These are phyloP conservation scores for Rhizophora mangle DNA, from an alignment of 345 rosid genomes.

Conservation along the genomic window DNA sequence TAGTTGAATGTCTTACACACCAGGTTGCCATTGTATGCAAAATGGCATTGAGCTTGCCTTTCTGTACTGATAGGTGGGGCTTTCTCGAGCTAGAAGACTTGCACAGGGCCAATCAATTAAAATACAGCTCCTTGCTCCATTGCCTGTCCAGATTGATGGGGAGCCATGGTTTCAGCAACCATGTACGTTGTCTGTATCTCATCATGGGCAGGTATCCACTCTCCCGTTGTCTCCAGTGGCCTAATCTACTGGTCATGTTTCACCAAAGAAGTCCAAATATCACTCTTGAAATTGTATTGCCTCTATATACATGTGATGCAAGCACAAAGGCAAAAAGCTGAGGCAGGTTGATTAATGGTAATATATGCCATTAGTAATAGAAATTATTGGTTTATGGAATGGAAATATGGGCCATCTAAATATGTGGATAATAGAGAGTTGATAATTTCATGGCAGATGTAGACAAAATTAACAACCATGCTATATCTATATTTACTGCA, in stretches of 20 bases:
- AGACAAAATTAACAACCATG: too few species aligned
- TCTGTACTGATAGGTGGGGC: constrained; percentile 61
- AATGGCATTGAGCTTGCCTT: constrained; percentile 15
- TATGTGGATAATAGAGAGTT: too few species aligned
- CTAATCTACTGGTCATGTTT: not conserved
- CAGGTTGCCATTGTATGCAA: not conserved
- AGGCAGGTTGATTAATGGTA: too few species aligned
- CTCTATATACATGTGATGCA: too few species aligned
- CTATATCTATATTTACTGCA: too few species aligned
- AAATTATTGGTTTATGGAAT: too few species aligned
- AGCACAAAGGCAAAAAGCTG: too few species aligned
- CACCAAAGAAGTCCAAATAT: too few species aligned
- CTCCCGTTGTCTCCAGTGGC: constrained; percentile 22
- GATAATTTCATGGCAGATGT: too few species aligned
- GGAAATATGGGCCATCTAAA: too few species aligned
- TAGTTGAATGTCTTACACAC: not conserved
- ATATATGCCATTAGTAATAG: too few species aligned
- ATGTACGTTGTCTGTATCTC: constrained; percentile 74
- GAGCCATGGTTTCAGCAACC: constrained; percentile 94
- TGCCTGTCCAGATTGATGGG: constrained; percentile 95
- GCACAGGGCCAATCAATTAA: constrained; percentile 90
- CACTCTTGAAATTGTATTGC: too few species aligned
- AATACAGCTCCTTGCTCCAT: constrained; percentile 71
- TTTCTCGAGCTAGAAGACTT: constrained; percentile 89
- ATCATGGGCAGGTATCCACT: constrained; percentile 81